phyloP scores from a whole-genome alignment of 768 basidiomycete species.

The Leccinum disarticulatum region DNA sequence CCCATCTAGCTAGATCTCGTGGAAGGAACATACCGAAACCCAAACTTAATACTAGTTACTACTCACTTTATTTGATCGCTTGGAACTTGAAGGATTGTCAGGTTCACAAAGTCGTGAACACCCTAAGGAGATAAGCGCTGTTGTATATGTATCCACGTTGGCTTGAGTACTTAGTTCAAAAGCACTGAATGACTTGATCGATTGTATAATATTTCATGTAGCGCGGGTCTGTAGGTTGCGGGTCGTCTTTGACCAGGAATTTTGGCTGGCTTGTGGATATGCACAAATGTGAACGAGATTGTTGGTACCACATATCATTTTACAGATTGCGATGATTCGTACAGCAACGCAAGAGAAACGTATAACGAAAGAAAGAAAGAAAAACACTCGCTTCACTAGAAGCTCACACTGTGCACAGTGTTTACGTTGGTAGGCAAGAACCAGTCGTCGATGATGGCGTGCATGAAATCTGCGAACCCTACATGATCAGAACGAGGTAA shows the following conservation, averaged over 20 bases:
- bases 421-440: constrained; percentile 20
- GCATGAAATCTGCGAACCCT: constrained; percentile 10
- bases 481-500: constrained; percentile 4
- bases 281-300: background rate
- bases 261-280: background rate
- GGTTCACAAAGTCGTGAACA: background rate
- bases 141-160: background rate
- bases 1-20: too few relatives aligned
- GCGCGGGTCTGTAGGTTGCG: background rate
- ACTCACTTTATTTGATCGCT: background rate
- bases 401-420: constrained; percentile 27
- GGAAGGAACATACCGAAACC: background rate
- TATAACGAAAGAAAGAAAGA: background rate
- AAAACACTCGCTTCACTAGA: constrained; percentile 13
- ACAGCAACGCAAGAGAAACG: background rate
- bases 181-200: background rate
- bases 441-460: constrained; percentile 21
- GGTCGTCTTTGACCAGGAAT: background rate
- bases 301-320: background rate
- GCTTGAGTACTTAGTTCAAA: background rate
- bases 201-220: too few relatives aligned
- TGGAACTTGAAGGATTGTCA: background rate
- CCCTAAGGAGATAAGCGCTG: background rate
- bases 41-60: background rate
- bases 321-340: background rate